phyloP scores from a whole-genome alignment of 2,329 filamentous ascomycete species.

The Akanthomyces lecanii region DNA sequence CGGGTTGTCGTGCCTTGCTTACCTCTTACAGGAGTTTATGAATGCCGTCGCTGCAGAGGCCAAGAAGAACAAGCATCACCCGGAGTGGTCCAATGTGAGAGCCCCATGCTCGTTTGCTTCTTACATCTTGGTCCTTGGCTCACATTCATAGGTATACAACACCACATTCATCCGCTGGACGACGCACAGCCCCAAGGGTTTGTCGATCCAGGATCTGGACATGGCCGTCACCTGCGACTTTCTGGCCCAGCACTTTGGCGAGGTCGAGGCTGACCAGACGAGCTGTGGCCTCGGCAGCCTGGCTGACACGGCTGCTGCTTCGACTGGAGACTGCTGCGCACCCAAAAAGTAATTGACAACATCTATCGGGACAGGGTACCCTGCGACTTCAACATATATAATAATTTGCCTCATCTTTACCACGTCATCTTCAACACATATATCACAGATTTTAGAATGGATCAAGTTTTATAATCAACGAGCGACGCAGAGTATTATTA shows the following conservation, averaged over 20 bases:
- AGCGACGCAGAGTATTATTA: constrained; percentile 13
- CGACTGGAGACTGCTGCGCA: constrained; percentile 52
- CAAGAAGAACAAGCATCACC: constrained; percentile 66
- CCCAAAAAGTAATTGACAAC: constrained; percentile 32
- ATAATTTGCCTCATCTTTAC: background rate
- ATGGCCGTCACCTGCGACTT: constrained; percentile 61
- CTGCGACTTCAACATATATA: background rate
- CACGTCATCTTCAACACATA: constrained; percentile 1
- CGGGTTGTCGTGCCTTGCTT: background rate
- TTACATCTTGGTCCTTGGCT: background rate
- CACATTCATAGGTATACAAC: constrained; percentile 58
- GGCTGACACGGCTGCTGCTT: constrained; percentile 41
- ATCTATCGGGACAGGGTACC: background rate
- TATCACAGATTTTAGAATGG: background rate
- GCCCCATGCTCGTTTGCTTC: background rate
- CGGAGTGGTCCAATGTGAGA: constrained; percentile 70
- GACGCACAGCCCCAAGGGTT: constrained; percentile 61
- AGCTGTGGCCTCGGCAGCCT: constrained; percentile 39
- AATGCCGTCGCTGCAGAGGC: constrained; percentile 65
- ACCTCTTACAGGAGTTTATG: constrained; percentile 61
- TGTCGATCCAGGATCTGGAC: constrained; percentile 60
- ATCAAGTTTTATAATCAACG: background rate
- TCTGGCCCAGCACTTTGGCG: constrained; percentile 53
- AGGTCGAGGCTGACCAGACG: constrained; percentile 36
- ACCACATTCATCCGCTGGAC: constrained; percentile 69